These are phyloP conservation scores for Alternaria tenuissima DNA, from an alignment of 2,329 filamentous ascomycete genomes.

Conservation along the genomic window DNA sequence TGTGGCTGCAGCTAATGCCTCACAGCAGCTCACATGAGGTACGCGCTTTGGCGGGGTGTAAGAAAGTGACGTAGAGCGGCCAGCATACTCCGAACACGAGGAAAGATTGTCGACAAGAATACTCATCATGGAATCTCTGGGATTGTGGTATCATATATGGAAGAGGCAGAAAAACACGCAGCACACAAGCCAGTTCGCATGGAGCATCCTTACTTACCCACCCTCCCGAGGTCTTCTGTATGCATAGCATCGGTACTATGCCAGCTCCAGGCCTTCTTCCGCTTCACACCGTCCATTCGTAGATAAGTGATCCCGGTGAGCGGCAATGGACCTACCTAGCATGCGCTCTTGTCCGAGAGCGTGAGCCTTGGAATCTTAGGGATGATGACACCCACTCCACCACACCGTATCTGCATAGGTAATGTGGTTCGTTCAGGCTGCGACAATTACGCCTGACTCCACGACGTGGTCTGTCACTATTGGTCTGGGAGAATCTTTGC, in stretches of 20 bases:
- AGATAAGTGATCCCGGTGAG: slow-evolving; percentile 2
- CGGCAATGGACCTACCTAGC: slow-evolving; percentile 2
- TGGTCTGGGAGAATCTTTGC: background rate
- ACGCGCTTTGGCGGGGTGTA: background rate
- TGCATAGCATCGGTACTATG: slow-evolving; percentile 12
- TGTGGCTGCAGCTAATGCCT: slow-evolving; percentile 11
- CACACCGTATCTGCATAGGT: background rate
- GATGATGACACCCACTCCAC: slow-evolving; percentile 5
- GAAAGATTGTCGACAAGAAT: background rate
- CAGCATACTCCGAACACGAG: background rate
- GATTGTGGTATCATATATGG: background rate
- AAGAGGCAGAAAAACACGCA: background rate
- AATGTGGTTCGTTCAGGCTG: slow-evolving; percentile 8
- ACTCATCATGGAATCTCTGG: background rate
- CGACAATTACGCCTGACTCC: background rate
- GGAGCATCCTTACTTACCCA: background rate
- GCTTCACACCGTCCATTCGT: background rate
- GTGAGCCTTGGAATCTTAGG: background rate
- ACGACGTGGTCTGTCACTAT: slow-evolving; percentile 14
- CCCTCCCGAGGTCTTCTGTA: background rate
- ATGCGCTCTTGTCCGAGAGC: slow-evolving; percentile 19
- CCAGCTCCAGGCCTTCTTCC: slow-evolving; percentile 3
- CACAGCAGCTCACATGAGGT: background rate
- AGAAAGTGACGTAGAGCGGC: background rate
- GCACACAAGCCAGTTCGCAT: slow-evolving; percentile 12